A percentile compares a stretch with the other conserved stretches of the same genome.
Conservation (phyloP, 2,329 filamentous ascomycete species). For the Aspergillus alliaceus region DNA sequence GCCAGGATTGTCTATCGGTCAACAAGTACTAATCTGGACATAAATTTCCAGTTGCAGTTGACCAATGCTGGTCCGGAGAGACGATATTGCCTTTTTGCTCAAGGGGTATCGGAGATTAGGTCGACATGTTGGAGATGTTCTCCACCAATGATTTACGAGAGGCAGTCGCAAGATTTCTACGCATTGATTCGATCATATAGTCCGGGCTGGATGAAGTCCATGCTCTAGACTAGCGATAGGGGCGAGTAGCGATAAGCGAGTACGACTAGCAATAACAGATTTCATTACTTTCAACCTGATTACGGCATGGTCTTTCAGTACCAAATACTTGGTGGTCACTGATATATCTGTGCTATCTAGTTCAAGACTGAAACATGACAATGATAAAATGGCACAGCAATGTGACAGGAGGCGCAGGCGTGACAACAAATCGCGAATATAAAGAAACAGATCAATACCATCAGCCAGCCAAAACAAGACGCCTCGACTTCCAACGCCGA, state of each 20-base stretch:
- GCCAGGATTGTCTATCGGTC: neutral
- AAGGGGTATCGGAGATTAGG: neutral
- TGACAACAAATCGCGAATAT: constrained; percentile 26
- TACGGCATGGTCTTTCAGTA: neutral
- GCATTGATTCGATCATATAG: neutral
- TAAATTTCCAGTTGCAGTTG: neutral
- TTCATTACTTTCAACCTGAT: neutral
- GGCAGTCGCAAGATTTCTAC: neutral
- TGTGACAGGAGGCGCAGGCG: constrained; percentile 7
- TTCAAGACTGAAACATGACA: constrained; percentile 12
- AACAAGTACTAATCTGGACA: neutral
- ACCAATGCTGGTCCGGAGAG: neutral
- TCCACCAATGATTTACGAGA: neutral
- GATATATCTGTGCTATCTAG: constrained; percentile 25
- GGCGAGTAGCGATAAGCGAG: neutral
- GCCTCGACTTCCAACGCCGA: constrained; percentile 42
- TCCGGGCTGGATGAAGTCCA: neutral
- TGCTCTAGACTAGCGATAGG: neutral
- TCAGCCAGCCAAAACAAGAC: constrained; percentile 38
- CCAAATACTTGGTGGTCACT: constrained; percentile 17
- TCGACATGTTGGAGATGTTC: neutral
- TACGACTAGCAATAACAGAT: neutral
- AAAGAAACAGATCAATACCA: constrained; percentile 22
- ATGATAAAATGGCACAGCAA: constrained; percentile 8
- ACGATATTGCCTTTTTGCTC: neutral